A percentile compares a stretch with the other conserved stretches of the same genome.
Conservation (phyloP, 805 yeast genomes). For the Wickerhamomyces tratensis region DNA sequence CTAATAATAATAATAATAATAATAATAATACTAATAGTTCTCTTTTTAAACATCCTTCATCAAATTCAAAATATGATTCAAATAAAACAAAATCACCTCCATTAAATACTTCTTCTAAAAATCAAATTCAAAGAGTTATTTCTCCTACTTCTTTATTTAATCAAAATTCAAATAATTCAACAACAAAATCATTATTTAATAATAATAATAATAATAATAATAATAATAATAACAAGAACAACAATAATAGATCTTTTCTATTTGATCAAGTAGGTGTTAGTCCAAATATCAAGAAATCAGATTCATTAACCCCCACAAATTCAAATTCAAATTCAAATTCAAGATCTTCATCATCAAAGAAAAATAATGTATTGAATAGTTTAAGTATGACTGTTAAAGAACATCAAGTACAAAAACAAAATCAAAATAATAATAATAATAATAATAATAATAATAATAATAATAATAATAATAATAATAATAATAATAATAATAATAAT, state of each 20-base stretch:
- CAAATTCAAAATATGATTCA: neutral
- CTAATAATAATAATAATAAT: neutral
- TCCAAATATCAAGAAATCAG: conserved; percentile 10
- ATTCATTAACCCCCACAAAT: neutral
- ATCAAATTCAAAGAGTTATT: neutral
- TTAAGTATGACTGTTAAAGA: conserved; percentile 14
- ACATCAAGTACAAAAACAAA: conserved; percentile 2
- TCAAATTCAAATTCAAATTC: too few species aligned
- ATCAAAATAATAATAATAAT: too few species aligned
- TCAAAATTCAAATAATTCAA: neutral
- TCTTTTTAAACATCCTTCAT: too few species aligned
- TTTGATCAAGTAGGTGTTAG: conserved; percentile 18
- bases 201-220: neutral
- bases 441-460: too few species aligned
- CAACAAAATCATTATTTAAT: too few species aligned
- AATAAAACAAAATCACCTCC: neutral
- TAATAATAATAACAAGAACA: neutral
- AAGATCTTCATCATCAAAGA: conserved; percentile 4
- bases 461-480: too few species aligned
- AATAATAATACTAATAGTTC: too few species aligned
- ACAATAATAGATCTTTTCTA: conserved; percentile 2
- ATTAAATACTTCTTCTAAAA: neutral
- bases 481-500: too few species aligned
- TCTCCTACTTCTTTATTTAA: neutral
- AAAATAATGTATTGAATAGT: conserved; percentile 16